Evolutionary conservation across 2,329 filamentous ascomycete genomes (phyloP).

Genomic region (Fusarium humuli): DNA sequence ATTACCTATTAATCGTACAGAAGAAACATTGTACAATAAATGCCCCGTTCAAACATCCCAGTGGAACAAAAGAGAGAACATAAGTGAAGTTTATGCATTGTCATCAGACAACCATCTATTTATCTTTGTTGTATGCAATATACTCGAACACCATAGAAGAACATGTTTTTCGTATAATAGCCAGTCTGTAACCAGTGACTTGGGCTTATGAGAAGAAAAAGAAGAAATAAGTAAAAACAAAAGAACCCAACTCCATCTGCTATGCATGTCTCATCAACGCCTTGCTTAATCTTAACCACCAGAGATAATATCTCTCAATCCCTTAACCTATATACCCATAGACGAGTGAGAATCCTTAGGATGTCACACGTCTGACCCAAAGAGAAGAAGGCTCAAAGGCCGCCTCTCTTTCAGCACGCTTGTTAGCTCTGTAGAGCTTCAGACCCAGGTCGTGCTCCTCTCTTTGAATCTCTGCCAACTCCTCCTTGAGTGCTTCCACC

Average conservation of each 20-base stretch:
- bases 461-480: slow-evolving; percentile 78
- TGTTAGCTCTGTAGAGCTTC: slow-evolving; percentile 79
- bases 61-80: neutral
- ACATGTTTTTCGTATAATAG: slow-evolving; percentile 28
- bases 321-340: slow-evolving; percentile 13
- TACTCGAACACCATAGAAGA: slow-evolving; percentile 21
- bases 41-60: neutral
- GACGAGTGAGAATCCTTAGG: slow-evolving; percentile 52
- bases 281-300: slow-evolving; percentile 35
- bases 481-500: slow-evolving; percentile 72
- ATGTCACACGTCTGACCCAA: slow-evolving; percentile 83
- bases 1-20: slow-evolving; percentile 15
- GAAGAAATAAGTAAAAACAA: slow-evolving; percentile 18
- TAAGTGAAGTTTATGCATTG: slow-evolving; percentile 7
- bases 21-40: neutral
- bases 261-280: slow-evolving; percentile 44
- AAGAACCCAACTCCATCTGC: slow-evolving; percentile 36
- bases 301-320: slow-evolving; percentile 12
- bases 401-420: slow-evolving; percentile 75
- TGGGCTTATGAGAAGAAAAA: slow-evolving; percentile 18
- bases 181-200: slow-evolving; percentile 27
- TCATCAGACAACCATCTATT: slow-evolving; percentile 20
- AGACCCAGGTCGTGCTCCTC: slow-evolving; percentile 84
- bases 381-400: slow-evolving; percentile 74
- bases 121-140: slow-evolving; percentile 16